Base-by-base conservation (phyloP, 371 early-diverging fungal genomes). In the Mucor lusitanicus region DNA sequence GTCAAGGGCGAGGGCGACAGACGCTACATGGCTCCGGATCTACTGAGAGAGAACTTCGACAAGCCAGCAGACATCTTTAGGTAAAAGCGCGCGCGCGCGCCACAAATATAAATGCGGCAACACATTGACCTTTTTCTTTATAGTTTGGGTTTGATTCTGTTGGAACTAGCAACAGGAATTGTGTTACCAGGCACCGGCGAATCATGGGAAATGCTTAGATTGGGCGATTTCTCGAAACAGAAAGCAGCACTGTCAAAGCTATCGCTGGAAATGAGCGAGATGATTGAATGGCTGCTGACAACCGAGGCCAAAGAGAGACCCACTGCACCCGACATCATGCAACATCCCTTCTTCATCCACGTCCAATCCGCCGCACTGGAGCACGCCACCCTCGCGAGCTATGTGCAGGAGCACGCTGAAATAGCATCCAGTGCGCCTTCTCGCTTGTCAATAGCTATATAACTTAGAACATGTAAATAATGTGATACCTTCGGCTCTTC, bases 11-110 rank as follows among this genome's bases (percentile, higher is more conserved):
- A 99, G 77, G 99, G 99, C 1, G 99, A 99, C 81, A 89, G 97
- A 68, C 85, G 85, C 39, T 99, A 99, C 67, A 89, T 99, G 85
- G 98, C 99, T 2, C 96, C 95, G 1, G 99, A 99, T 76, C 76
- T 97, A 19, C 74, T 98, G 58, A 69, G 82, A 48, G 94, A 92
- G 59, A 70, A 78, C 9, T 95, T 90, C 76, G 87, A 88, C 69
- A 88, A 88, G 46, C 85, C 93, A 2, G 95, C 95, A 3, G 99
- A 99, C 70, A 84, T 99, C 23, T 99, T 95, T 65, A 95, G 90
- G 90, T 88, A 76, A 61, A 56, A 21, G n/a, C n/a, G n/a, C n/a
- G 11, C 39, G 19, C 30, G 56, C 6, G 39, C 19, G 19, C 17
- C 50, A 50, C 17, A 28, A 30, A 30, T 13, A 37, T 37, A 37